Conservation (phyloP, 108 stramenopile genomes). For the Cyclotella kingstonii region DNA sequence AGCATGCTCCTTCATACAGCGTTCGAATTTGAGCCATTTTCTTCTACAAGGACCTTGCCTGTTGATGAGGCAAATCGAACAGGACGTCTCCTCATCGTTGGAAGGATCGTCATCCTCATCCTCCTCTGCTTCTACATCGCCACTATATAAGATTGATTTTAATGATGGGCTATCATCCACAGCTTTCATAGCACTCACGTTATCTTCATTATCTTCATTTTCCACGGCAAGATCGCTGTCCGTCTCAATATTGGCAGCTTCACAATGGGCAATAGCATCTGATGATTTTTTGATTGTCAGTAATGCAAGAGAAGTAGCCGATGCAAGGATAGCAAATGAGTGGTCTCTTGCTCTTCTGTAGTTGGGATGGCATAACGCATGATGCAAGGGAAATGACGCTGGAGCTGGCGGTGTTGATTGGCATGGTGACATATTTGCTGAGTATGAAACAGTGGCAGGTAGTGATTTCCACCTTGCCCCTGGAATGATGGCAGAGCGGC, state of each 20-base stretch:
- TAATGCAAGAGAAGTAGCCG: background rate
- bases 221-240: conserved; percentile 21
- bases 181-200: conserved; percentile 8
- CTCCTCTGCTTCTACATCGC: conserved; percentile 38
- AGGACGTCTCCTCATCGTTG: conserved; percentile 78
- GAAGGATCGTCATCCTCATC: conserved; percentile 69
- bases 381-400: background rate
- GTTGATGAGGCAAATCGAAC: conserved; percentile 81
- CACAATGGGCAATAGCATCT: background rate
- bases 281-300: background rate
- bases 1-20: conserved; percentile 80
- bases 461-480: background rate
- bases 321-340: background rate
- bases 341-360: background rate
- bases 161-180: conserved; percentile 32
- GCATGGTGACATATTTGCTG: background rate
- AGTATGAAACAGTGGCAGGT: background rate
- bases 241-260: background rate
- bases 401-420: background rate
- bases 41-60: conserved; percentile 85
- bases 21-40: conserved; percentile 79
- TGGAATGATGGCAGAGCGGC: background rate
- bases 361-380: background rate
- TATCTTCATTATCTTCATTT: conserved; percentile 18
- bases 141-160: conserved; percentile 13